Percentiles rank a stretch among this genome's conserved stretches.
These are phyloP conservation scores for Suhomyces choctaworum DNA, from an alignment of 1,139 yeast species.

Conservation along the genomic window DNA sequence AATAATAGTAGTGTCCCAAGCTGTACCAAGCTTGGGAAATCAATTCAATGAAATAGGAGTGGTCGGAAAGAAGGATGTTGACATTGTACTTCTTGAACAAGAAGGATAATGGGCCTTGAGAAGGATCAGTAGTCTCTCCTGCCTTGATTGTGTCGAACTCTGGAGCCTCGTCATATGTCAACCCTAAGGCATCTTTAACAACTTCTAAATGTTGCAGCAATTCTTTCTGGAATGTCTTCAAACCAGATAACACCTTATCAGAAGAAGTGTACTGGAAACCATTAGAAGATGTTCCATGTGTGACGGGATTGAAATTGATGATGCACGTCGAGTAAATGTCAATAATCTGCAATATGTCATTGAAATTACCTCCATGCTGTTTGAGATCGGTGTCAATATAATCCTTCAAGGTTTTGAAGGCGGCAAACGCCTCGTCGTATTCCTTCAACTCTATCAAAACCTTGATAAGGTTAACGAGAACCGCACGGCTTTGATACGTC, in stretches of 20 bases:
- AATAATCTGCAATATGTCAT: conserved; percentile 38
- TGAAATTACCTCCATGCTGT: conserved; percentile 33
- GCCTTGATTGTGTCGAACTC: conserved; percentile 6
- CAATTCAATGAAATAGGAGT: conserved; percentile 31
- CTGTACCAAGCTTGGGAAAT: conserved; percentile 43
- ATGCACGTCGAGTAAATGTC: conserved; percentile 40
- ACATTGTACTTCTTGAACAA: conserved; percentile 40
- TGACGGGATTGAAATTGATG: conserved; percentile 39
- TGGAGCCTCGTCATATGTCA: conserved; percentile 23
- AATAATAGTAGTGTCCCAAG: conserved; percentile 37
- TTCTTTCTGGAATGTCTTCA: conserved; percentile 22
- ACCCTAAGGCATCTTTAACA: conserved; percentile 27
- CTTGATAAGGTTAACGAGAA: conserved; percentile 36
- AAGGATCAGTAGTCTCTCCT: conserved; percentile 6
- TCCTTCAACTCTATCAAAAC: conserved; percentile 38
- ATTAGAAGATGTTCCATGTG: conserved; percentile 13
- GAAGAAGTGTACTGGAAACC: conserved; percentile 29
- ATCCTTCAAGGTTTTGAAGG: conserved; percentile 38
- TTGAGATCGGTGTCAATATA: conserved; percentile 39
- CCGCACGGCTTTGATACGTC: conserved; percentile 41
- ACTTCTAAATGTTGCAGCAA: conserved; percentile 27
- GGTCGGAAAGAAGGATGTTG: conserved; percentile 33
- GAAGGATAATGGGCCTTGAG: conserved; percentile 29
- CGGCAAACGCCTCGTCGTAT: conserved; percentile 48
- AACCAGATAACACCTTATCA: conserved; percentile 23